These are phyloP conservation scores for Pichia cabralensis DNA, from an alignment of 805 yeast genomes.

Conservation along the genomic window DNA sequence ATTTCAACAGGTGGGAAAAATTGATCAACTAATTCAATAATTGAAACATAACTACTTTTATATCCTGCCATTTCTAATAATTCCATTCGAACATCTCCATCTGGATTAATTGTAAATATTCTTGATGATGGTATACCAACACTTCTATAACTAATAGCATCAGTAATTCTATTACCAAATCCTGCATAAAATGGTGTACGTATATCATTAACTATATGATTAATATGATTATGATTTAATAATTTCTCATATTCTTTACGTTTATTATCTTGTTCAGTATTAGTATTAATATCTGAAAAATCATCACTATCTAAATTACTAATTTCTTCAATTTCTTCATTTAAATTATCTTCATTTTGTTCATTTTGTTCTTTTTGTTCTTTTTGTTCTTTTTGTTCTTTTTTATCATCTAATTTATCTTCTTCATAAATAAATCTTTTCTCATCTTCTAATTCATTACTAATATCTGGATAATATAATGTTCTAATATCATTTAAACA, in stretches of 20 bases:
- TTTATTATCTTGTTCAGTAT: slow-evolving; percentile 9
- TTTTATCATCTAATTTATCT: neutral
- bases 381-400: neutral
- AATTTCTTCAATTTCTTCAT: neutral
- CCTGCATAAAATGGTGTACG: slow-evolving; percentile 91
- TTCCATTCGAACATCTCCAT: slow-evolving; percentile 97
- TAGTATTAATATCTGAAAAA: slow-evolving; percentile 15
- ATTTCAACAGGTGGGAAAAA: slow-evolving; percentile 79
- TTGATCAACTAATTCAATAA: slow-evolving; percentile 92
- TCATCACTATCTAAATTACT: slow-evolving; percentile 4
- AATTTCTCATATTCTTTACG: neutral
- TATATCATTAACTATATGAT: slow-evolving; percentile 22
- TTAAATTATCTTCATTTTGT: slow-evolving; percentile 1
- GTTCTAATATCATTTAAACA: slow-evolving; percentile 79
- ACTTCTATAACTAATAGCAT: slow-evolving; percentile 86
- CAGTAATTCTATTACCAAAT: slow-evolving; percentile 93
- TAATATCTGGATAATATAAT: slow-evolving; percentile 34
- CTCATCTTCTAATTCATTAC: slow-evolving; percentile 1
- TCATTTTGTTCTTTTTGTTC: slow-evolving; percentile 1
- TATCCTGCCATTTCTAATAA: slow-evolving; percentile 88
- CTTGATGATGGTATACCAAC: slow-evolving; percentile 92
- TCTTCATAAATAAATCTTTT: neutral
- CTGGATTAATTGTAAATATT: slow-evolving; percentile 91
- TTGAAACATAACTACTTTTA: slow-evolving; percentile 75
- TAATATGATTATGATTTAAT: slow-evolving; percentile 1